phyloP scores from a whole-genome alignment of 768 basidiomycete species.

The Rhodotorula paludigena region DNA sequence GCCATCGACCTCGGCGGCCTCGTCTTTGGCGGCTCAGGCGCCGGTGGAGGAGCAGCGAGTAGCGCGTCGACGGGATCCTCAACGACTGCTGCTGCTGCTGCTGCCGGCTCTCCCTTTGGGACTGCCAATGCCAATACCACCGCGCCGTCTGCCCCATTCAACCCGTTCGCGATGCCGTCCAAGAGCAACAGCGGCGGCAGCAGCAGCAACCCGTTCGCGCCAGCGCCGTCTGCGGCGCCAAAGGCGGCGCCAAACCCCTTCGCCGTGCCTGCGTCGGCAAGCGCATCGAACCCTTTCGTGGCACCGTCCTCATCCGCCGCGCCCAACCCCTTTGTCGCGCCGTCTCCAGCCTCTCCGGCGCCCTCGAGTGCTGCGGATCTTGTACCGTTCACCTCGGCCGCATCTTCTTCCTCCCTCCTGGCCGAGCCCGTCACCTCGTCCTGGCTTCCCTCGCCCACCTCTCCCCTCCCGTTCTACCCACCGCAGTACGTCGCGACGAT shows the following conservation, averaged over 20 bases:
- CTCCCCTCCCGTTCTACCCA: conserved; percentile 27
- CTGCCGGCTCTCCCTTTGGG: not conserved
- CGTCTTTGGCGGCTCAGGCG: conserved; percentile 20
- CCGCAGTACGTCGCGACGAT: conserved; percentile 40
- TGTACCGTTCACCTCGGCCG: too few species aligned
- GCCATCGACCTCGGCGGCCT: conserved; percentile 45
- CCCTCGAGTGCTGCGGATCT: too few species aligned
- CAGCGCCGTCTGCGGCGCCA: not conserved
- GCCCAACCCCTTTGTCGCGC: not conserved
- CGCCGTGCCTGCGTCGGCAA: conserved; percentile 44
- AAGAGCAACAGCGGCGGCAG: not conserved
- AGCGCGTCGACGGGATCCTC: too few species aligned
- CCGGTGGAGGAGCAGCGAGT: not conserved
- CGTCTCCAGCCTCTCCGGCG: not conserved
- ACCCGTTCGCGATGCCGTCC: conserved; percentile 52
- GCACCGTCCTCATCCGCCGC: not conserved
- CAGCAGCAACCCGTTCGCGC: conserved; percentile 64
- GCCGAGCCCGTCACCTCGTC: not conserved
- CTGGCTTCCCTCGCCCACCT: not conserved
- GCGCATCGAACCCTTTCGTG: conserved; percentile 10
- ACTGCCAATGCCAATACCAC: conserved; percentile 54
- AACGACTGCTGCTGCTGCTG: not conserved
- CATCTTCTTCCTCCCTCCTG: not conserved
- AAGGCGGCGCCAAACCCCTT: conserved; percentile 46
- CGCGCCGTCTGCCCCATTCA: not conserved